phyloP scores from a whole-genome alignment of 2,329 filamentous ascomycete species.

The Tolypocladium ovalisporum region DNA sequence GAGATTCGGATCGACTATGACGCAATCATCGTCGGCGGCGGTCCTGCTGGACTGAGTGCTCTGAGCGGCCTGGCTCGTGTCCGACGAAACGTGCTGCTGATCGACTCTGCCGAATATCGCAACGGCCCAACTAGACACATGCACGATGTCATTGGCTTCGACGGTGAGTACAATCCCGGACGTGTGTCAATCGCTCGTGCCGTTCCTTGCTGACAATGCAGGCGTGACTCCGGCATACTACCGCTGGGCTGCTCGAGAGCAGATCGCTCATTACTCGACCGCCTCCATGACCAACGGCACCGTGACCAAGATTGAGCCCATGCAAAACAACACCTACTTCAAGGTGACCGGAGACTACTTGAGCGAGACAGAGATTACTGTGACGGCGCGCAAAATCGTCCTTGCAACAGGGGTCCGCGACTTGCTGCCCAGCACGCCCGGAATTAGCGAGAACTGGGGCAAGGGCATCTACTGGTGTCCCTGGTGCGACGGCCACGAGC shows the following conservation, averaged over 20 bases:
- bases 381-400: conserved; percentile 42
- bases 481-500: conserved; percentile 54
- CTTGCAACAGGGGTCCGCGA: conserved; percentile 47
- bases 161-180: conserved; percentile 28
- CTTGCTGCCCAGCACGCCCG: conserved; percentile 42
- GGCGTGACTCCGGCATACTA: conserved; percentile 44
- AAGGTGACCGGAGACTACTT: conserved; percentile 19
- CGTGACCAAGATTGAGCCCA: conserved; percentile 29
- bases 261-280: conserved; percentile 39
- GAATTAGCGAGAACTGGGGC: conserved; percentile 43
- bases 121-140: conserved; percentile 45
- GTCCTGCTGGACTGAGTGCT: conserved; percentile 42
- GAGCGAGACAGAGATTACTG: conserved; percentile 12
- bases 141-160: conserved; percentile 50
- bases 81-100: conserved; percentile 39
- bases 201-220: conserved; percentile 12
- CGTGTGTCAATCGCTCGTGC: neutral
- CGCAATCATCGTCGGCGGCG: conserved; percentile 46
- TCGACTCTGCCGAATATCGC: conserved; percentile 48
- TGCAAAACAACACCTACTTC: conserved; percentile 33
- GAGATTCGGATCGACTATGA: conserved; percentile 28
- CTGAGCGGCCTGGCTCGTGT: conserved; percentile 49
- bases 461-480: conserved; percentile 53
- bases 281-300: conserved; percentile 40
- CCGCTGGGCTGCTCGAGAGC: conserved; percentile 39